Evolutionary conservation across 345 rosid genomes (phyloP).

Genomic region (Citrus medica): DNA sequence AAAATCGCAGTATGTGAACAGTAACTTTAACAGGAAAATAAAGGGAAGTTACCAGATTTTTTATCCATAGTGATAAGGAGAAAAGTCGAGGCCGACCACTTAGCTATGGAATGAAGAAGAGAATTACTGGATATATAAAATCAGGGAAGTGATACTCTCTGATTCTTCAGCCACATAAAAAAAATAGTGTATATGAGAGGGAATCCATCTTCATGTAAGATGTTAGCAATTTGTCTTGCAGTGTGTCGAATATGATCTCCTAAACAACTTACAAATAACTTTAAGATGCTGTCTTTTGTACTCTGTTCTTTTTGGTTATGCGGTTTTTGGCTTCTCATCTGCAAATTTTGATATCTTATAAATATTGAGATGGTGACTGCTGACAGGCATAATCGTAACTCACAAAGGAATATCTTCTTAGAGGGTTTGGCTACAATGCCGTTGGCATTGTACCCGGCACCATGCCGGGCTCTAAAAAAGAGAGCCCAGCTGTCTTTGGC

Average conservation of each 20-base stretch:
- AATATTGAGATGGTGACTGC: not conserved
- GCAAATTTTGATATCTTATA: not conserved
- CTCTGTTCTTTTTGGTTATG: not conserved
- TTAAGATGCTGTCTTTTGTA: not conserved
- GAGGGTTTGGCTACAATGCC: no score
- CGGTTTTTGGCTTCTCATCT: not conserved
- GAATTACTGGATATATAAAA: not conserved
- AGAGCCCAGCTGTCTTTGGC: no score
- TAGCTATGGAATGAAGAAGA: slow-evolving; percentile 3
- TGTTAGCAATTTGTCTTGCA: slow-evolving; percentile 16
- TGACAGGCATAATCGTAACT: not conserved
- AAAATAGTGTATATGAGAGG: not conserved
- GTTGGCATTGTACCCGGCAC: no score
- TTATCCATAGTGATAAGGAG: slow-evolving; percentile 6
- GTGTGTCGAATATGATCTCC: not conserved
- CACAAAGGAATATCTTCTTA: not conserved
- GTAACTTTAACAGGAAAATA: not conserved
- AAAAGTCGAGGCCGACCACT: not conserved
- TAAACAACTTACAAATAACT: not conserved
- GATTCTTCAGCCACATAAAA: not conserved
- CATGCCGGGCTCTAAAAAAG: no score
- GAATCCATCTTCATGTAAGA: slow-evolving; percentile 6
- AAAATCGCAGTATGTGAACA: not conserved
- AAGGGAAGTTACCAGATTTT: slow-evolving; percentile 21
- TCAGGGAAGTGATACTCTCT: not conserved